Base-by-base conservation (phyloP, 495 filamentous ascomycete species). In the Oleoguttula mirabilis region DNA sequence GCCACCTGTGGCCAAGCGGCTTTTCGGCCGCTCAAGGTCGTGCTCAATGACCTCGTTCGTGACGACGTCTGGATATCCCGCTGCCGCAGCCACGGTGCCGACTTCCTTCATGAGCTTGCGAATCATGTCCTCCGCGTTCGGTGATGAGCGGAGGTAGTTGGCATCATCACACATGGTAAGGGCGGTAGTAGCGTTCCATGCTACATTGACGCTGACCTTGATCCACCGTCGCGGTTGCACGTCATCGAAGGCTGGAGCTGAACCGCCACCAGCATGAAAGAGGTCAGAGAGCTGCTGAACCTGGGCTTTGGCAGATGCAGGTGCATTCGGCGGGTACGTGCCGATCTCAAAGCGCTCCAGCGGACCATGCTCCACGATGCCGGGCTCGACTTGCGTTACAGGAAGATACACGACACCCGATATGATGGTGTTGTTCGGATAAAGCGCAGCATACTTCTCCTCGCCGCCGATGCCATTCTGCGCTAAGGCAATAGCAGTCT, bases 391-490 rank as follows among this genome's bases (percentile, higher is more conserved):
- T 54, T 72, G 69, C 5, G 66, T 69, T 2, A 60, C 64, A n/a
- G 69, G 68, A 21, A 72, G 60, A 46, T 73, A 75, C 20, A 69
- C 65, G 0, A 71, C 71, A 24, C 56, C 60, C 45, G 62, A 66
- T 19, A 75, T 37, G 37, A 70, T 45, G 27, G 70, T 50, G 32
- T 70, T 70, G 6, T 38, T 36, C 0, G 71, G 69, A 45, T 67
- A 75, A 12, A 55, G 39, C 5, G 43, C 38, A 2, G 60, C 55
- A 36, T 68, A 68, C 32, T 66, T 63, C 10, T 64, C 59, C 51
- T 76, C 71, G 44, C 71, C 68, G 10, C 62, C 64, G 39, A 76
- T 70, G 10, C 72, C 71, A 52, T 76, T 76, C 54, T 76, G 72
- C 3, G 70, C 42, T 0, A 76, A 55, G 32, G 71, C 70, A 30